Evolutionary conservation across 129 eudicot species (phyloP).

Genomic region (Apium graveolens): DNA sequence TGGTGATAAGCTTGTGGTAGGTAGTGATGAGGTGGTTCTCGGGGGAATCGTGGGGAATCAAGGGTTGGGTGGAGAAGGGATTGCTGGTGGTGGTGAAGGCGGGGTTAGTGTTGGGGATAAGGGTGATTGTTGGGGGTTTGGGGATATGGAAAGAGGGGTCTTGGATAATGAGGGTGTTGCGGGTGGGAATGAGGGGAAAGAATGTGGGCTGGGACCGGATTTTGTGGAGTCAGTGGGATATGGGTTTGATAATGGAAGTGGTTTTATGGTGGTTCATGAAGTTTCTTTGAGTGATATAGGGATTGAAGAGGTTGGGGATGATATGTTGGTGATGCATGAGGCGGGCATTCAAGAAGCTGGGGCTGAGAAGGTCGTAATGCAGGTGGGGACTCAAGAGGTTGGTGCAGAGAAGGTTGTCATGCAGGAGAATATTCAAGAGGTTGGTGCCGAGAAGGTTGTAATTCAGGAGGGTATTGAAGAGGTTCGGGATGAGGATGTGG

Average conservation of each 20-base stretch:
- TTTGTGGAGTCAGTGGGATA: not conserved
- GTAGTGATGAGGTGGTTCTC: not conserved
- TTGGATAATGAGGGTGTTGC: constrained; percentile 11
- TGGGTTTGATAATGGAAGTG: not conserved
- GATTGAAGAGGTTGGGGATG: not conserved
- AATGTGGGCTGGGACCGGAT: not conserved
- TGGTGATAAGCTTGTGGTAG: constrained; percentile 7
- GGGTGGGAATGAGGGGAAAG: constrained; percentile 4
- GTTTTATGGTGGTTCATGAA: not conserved
- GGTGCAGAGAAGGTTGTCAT: not conserved
- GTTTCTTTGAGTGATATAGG: not conserved
- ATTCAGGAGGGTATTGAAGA: not conserved
- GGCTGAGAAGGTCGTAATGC: not conserved
- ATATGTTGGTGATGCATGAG: not conserved
- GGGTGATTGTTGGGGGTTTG: not conserved
- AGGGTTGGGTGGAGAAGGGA: not conserved
- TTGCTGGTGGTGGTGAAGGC: not conserved
- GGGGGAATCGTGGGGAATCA: not conserved
- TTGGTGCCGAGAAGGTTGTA: not conserved
- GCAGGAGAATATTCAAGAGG: not conserved
- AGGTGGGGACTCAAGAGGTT: not conserved
- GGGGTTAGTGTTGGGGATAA: not conserved
- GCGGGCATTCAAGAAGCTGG: not conserved
- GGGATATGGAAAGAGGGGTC: not conserved
- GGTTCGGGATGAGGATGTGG: not conserved